Evolutionary conservation across 164 flowering plant species (phyloP).

Genomic region (Protea cynaroides): DNA sequence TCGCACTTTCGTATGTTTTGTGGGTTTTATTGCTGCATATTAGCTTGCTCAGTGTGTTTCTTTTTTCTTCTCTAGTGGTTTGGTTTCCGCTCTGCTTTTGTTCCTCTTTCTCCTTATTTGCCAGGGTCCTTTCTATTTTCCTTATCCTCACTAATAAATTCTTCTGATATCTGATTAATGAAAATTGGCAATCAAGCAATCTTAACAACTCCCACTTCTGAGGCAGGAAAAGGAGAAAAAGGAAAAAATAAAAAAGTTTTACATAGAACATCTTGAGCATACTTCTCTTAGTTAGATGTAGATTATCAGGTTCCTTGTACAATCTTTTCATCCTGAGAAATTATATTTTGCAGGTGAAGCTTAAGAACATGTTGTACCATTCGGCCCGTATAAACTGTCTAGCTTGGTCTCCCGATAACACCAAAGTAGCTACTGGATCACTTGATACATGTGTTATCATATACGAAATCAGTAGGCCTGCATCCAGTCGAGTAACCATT

Average conservation of each 20-base stretch:
- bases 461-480: constrained; percentile 77
- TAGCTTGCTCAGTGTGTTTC: too few relatives aligned
- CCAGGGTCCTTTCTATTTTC: too few relatives aligned
- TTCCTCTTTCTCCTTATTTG: too few relatives aligned
- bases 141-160: too few relatives aligned
- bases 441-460: constrained; percentile 83
- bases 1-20: too few relatives aligned
- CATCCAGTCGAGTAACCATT: constrained; percentile 72
- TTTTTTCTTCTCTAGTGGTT: too few relatives aligned
- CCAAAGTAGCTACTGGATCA: constrained; percentile 88
- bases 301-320: neutral
- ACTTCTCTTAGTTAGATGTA: neutral
- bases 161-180: too few relatives aligned
- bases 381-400: constrained; percentile 88
- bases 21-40: too few relatives aligned
- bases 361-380: constrained; percentile 94
- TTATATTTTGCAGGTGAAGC: constrained; percentile 59
- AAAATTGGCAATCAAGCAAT: neutral
- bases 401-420: constrained; percentile 91
- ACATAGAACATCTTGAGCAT: neutral
- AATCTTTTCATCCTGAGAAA: neutral
- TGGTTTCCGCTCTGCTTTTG: too few relatives aligned
- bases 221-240: too few relatives aligned
- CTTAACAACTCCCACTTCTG: neutral
- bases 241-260: neutral